Percentiles rank a stretch among this genome's conserved stretches.
These are phyloP conservation scores for Xylaria sp. DNA, from an alignment of 2,329 filamentous ascomycete genomes.

Conservation along the genomic window DNA sequence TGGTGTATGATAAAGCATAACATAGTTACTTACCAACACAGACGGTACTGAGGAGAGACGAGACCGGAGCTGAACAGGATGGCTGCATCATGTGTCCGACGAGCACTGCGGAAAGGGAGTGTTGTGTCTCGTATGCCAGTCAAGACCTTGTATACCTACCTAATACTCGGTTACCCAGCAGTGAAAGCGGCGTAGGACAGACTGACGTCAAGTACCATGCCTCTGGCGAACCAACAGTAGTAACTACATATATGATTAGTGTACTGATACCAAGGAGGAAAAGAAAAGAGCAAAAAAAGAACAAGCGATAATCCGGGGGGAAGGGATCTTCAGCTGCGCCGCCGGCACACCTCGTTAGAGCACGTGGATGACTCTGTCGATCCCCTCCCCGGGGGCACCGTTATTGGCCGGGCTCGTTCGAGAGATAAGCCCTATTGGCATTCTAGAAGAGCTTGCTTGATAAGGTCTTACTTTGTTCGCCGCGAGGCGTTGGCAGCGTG, in stretches of 20 bases:
- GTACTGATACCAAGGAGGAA: neutral
- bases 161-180: neutral
- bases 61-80: neutral
- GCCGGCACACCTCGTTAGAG: constrained; percentile 15
- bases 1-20: neutral
- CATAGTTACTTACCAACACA: neutral
- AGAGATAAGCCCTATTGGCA: neutral
- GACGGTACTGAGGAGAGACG: neutral
- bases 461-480: neutral
- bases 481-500: constrained; percentile 25
- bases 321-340: constrained; percentile 11
- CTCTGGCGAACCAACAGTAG: no score
- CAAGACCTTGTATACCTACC: no score
- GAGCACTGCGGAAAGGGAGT: neutral
- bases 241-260: no score
- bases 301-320: constrained; percentile 3
- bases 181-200: neutral
- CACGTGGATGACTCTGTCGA: constrained; percentile 16
- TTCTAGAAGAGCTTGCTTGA: constrained; percentile 17
- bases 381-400: constrained; percentile 3
- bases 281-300: constrained; percentile 5
- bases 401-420: constrained; percentile 7
- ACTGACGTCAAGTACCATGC: constrained; percentile 9
- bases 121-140: neutral
- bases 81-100: neutral